Conservation (phyloP, 306 rosid genomes). For the Psophocarpus tetragonolobus region DNA sequence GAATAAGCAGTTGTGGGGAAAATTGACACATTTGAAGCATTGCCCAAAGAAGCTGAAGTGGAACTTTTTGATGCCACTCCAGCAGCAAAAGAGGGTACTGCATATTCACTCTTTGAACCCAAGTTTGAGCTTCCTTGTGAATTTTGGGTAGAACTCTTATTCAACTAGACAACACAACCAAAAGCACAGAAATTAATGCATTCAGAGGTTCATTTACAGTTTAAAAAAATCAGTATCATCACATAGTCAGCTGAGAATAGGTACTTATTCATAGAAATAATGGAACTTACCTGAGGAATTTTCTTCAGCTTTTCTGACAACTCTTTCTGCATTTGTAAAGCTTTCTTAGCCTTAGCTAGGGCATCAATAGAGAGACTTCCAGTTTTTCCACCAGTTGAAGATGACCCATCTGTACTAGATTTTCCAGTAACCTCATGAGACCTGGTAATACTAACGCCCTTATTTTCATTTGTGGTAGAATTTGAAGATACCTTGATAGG, state of each 20-base stretch:
- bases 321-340: conserved; percentile 80
- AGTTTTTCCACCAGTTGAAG: conserved; percentile 90
- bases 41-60: conserved; percentile 43
- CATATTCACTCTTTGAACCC: conserved; percentile 49
- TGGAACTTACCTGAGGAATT: conserved; percentile 62
- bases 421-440: conserved; percentile 99
- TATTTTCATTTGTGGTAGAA: conserved; percentile 99
- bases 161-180: conserved; percentile 57
- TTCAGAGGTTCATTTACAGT: conserved; percentile 17
- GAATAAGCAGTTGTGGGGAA: conserved; percentile 43
- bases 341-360: conserved; percentile 84
- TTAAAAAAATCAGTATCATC: not conserved
- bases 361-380: conserved; percentile 82
- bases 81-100: conserved; percentile 33
- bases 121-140: conserved; percentile 46
- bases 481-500: conserved; percentile 95
- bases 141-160: conserved; percentile 55
- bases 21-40: conserved; percentile 41
- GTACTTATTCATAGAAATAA: conserved; percentile 4
- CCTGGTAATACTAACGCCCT: conserved; percentile 98
- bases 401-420: conserved; percentile 99
- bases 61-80: conserved; percentile 42
- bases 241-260: not conserved
- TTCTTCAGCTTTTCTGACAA: conserved; percentile 78
- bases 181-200: conserved; percentile 38